A percentile compares a stretch with the other conserved stretches of the same genome.
These are phyloP conservation scores for Clarireedia homoeocarpa DNA, from an alignment of 2,329 filamentous ascomycete genomes.

Conservation along the genomic window DNA sequence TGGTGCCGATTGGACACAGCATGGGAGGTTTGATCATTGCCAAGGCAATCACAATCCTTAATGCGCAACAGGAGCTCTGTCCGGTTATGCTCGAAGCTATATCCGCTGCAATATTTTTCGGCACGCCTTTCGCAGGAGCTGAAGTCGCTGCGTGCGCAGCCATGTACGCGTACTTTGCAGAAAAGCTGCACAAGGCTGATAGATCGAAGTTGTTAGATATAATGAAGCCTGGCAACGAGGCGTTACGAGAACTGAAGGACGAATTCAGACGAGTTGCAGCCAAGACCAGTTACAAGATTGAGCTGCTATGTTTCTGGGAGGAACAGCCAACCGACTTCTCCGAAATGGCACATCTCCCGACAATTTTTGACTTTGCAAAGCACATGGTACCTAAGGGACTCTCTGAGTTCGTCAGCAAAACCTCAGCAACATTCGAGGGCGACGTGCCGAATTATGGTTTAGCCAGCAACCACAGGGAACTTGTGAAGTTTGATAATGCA, in stretches of 20 bases:
- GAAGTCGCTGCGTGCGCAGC: not conserved
- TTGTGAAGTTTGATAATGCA: not conserved
- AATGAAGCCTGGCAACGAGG: not conserved
- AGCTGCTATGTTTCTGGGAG: not conserved
- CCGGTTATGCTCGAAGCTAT: slow-evolving; percentile 2
- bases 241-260: not conserved
- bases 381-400: not conserved
- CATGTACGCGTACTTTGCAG: not conserved
- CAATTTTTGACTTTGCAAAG: not conserved
- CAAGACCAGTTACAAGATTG: not conserved
- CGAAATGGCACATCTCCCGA: not conserved
- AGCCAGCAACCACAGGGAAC: not conserved
- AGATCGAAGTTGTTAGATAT: not conserved
- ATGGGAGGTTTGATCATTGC: slow-evolving; percentile 35
- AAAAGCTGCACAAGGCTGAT: not conserved
- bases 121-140: slow-evolving; percentile 5
- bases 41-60: slow-evolving; percentile 20
- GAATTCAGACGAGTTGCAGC: not conserved
- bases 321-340: not conserved
- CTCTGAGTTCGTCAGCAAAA: not conserved
- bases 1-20: slow-evolving; percentile 33
- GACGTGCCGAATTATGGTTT: not conserved
- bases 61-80: not conserved
- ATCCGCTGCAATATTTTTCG: slow-evolving; percentile 5
- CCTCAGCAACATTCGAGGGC: not conserved